Conservation (phyloP, 176 grass and related monocot genomes). For the Alloteropsis semialata region DNA sequence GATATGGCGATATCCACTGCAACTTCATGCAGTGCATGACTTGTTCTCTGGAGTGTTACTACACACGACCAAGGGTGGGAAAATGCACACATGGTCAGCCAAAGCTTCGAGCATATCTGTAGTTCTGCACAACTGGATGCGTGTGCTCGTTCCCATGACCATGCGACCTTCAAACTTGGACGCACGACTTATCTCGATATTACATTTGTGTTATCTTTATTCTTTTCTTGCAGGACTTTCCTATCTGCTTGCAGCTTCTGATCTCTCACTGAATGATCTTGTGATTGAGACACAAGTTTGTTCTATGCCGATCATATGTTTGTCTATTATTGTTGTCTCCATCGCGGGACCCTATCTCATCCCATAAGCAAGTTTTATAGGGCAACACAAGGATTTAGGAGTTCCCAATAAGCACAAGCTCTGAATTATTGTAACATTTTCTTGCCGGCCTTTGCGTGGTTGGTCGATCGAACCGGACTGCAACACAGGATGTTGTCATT, state of each 20-base stretch:
- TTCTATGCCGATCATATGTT: not conserved
- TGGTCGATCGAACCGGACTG: not conserved
- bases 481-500: conserved; percentile 27
- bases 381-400: not conserved
- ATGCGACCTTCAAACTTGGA: not conserved
- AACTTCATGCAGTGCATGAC: no score
- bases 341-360: not conserved
- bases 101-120: not conserved
- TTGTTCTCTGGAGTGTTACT: not conserved
- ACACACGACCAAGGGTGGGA: not conserved
- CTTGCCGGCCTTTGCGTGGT: not conserved
- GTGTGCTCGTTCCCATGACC: not conserved
- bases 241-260: not conserved
- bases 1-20: no score
- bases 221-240: not conserved
- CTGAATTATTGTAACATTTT: not conserved
- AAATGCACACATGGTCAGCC: not conserved
- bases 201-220: not conserved
- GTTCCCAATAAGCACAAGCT: not conserved
- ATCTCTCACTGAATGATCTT: not conserved
- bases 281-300: conserved; percentile 13
- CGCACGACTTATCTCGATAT: not conserved
- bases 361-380: not conserved
- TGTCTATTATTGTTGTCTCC: not conserved
- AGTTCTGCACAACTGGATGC: not conserved